Conservation (phyloP, 352 stramenopile species). For the Pythium dissotocum region DNA sequence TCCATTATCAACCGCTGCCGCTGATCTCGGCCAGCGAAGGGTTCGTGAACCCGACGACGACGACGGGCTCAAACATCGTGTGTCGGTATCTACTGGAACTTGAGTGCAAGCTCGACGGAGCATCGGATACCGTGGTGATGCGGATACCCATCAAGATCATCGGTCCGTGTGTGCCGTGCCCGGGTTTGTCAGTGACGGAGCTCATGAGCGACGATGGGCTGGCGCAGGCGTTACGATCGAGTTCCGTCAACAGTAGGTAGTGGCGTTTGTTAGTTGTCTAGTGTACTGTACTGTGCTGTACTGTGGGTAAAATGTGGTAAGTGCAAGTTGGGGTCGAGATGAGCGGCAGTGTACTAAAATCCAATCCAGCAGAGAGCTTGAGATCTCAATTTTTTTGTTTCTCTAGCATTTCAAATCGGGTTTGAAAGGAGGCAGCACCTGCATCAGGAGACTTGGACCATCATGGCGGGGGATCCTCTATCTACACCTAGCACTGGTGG, state of each 20-base stretch:
- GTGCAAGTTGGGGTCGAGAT: background rate
- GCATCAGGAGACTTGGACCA: no score
- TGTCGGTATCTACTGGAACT: constrained; percentile 27
- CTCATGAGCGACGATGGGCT: constrained; percentile 20
- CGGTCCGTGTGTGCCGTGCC: constrained; percentile 18
- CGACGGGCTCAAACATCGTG: constrained; percentile 19
- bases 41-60: constrained; percentile 39
- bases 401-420: no score
- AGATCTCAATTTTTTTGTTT: no score
- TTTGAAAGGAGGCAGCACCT: no score
- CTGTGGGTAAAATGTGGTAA: background rate
- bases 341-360: constrained; percentile 26
- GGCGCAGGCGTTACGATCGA: constrained; percentile 20
- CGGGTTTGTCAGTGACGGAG: constrained; percentile 14
- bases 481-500: no score
- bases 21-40: constrained; percentile 29
- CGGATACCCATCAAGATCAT: constrained; percentile 29
- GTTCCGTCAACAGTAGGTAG: constrained; percentile 22
- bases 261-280: background rate
- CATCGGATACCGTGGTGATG: constrained; percentile 16
- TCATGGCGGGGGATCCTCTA: no score
- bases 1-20: constrained; percentile 52
- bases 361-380: no score
- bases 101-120: constrained; percentile 25
- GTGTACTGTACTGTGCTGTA: background rate